Percentiles rank a stretch among this genome's conserved stretches.
Evolutionary conservation across 1,284 basidiomycete species (phyloP).

Genomic region (Taiwanofungus camphoratus): DNA sequence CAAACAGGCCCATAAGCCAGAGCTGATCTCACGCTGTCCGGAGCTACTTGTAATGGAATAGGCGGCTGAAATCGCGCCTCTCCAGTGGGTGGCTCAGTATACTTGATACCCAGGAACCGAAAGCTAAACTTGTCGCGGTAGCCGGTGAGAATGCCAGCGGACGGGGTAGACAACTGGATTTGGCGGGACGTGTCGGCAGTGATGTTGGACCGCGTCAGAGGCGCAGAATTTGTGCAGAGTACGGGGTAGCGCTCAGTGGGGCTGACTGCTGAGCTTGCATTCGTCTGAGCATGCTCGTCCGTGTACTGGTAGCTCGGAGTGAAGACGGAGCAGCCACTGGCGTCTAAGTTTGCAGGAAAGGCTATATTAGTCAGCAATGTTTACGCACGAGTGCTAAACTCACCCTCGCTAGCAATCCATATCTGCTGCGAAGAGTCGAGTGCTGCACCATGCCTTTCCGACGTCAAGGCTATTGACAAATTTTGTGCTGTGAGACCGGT

Average conservation of each 20-base stretch:
- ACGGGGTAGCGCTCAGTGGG: constrained; percentile 4
- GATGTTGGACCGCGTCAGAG: constrained; percentile 12
- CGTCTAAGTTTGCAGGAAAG: too few species aligned
- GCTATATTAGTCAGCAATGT: too few species aligned
- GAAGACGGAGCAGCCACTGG: too few species aligned
- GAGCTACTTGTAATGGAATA: not conserved
- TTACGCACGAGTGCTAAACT: too few species aligned
- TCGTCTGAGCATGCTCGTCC: too few species aligned
- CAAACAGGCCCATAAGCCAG: constrained; percentile 9
- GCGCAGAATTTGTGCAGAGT: constrained; percentile 15
- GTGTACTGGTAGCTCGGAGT: too few species aligned
- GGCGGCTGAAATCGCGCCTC: constrained; percentile 9
- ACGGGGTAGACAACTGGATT: constrained; percentile 8
- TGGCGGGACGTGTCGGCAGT: constrained; percentile 12
- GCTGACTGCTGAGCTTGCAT: too few species aligned
- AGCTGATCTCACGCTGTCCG: constrained; percentile 6
- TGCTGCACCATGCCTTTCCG: constrained; percentile 10
- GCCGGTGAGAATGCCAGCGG: constrained; percentile 10
- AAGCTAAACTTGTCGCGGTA: constrained; percentile 14
- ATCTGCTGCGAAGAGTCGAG: constrained; percentile 6
- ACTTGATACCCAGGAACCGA: constrained; percentile 12
- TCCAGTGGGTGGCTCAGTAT: constrained; percentile 7
- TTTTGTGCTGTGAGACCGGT: constrained; percentile 7
- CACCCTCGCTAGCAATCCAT: constrained; percentile 7
- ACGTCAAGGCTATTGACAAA: constrained; percentile 7